Evolutionary conservation across 805 yeast genomes (phyloP).

Genomic region (Nakazawaea ernobii): DNA sequence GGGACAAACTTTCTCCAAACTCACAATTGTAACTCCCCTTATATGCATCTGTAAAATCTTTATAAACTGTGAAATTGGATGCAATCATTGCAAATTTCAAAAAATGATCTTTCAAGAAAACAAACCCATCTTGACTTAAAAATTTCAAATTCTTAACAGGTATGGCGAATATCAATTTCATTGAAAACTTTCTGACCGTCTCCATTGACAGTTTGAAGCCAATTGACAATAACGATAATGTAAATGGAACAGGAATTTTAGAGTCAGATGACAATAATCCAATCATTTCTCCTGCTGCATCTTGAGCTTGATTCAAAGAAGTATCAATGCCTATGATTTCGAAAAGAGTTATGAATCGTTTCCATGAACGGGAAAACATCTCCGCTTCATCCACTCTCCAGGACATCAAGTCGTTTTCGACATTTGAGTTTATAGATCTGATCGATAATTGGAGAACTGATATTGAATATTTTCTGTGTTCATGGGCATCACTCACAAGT

Average conservation of each 20-base stretch:
- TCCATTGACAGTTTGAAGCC: slow-evolving; percentile 77
- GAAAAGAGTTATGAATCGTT: slow-evolving; percentile 62
- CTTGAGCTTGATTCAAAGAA: slow-evolving; percentile 79
- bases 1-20: slow-evolving; percentile 47
- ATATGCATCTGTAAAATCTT: slow-evolving; percentile 21
- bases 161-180: slow-evolving; percentile 50
- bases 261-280: slow-evolving; percentile 44
- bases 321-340: slow-evolving; percentile 84
- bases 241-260: slow-evolving; percentile 63
- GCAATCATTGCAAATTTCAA: slow-evolving; percentile 63
- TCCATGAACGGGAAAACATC: slow-evolving; percentile 52
- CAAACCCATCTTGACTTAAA: slow-evolving; percentile 33
- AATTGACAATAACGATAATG: slow-evolving; percentile 63
- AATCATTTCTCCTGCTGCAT: slow-evolving; percentile 61
- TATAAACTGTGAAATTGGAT: slow-evolving; percentile 45
- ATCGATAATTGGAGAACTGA: slow-evolving; percentile 62
- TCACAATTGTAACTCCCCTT: slow-evolving; percentile 47
- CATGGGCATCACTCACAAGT: slow-evolving; percentile 51
- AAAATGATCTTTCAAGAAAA: slow-evolving; percentile 36
- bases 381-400: slow-evolving; percentile 34
- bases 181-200: slow-evolving; percentile 60
- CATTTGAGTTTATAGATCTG: slow-evolving; percentile 29
- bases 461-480: slow-evolving; percentile 61
- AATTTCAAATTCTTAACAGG: slow-evolving; percentile 38
- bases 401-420: slow-evolving; percentile 32